Evolutionary conservation across 441 rosid species (phyloP), one percentile per base, ranked within the genome.

Genomic region (Gossypium davidsonii): DNA sequence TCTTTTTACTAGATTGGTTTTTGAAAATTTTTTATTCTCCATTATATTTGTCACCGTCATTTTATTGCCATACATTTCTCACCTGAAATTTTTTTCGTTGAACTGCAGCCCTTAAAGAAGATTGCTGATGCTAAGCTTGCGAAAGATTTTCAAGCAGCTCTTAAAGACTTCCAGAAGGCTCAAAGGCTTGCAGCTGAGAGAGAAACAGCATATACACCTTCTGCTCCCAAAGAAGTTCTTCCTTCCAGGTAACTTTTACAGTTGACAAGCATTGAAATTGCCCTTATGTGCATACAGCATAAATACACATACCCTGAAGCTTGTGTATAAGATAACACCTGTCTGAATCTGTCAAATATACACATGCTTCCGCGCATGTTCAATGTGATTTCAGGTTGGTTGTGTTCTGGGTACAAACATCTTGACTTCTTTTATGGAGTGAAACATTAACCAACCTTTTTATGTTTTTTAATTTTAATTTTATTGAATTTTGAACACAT

Each of bases 161-260:
- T 92, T 62, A 85, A 84, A 77, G 93, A 90, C 75, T 90, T 90
- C 80, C 91, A 90, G 80, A 92, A 90, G 84, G 88, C 91, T 71
- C 94, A 92, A 76, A 85, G 94, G 73, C 93, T 90, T 68, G 91
- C 97, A 34, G 93, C 91, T 39, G 93, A 90, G 83, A 88, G 85
- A 77, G 96, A 90, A 76, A 81, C 89, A 0, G 79, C 86, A 7
- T 88, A 83, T 81, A 73, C 90, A 21, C 89, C 97, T 73, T 75
- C 69, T 31, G 82, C 80, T 75, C 86, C 89, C 18, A 82, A 84
- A 73, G 87, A 74, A 70, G 76, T 75, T 57, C 85, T 79, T 72
- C 84, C 87, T 37, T 73, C 89, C 67, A 86, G 91, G 96, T 92
- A 77, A 67, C 4, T 51, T 71, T 72, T 14, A 8, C 49, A 44